phyloP scores from a whole-genome alignment of 192 early-diverging fungal genomes.

The Lobosporangium transversale region DNA sequence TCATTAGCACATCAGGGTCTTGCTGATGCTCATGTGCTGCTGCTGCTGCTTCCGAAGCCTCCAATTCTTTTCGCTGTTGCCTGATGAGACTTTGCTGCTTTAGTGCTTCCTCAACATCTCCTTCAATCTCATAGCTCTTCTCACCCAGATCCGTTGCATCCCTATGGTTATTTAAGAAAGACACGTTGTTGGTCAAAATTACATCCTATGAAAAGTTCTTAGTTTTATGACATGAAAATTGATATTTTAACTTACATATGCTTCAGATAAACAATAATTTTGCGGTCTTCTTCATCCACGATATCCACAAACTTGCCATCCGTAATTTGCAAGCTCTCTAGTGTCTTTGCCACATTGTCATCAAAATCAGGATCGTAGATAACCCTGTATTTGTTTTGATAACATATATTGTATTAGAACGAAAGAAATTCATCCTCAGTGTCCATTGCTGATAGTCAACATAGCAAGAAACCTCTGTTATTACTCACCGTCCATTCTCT shows the following conservation, averaged over 20 bases:
- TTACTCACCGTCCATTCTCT: constrained; percentile 60
- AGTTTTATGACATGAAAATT: too few relatives aligned
- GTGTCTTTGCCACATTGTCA: constrained; percentile 71
- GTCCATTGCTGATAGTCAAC: background rate
- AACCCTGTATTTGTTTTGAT: constrained; percentile 57
- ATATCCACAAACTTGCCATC: constrained; percentile 70
- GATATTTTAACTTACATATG: constrained; percentile 48
- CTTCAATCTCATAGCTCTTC: constrained; percentile 12
- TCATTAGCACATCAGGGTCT: constrained; percentile 23
- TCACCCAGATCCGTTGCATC: constrained; percentile 10
- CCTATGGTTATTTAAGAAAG: too few relatives aligned
- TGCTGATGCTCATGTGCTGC: constrained; percentile 24
- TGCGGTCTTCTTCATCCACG: constrained; percentile 65
- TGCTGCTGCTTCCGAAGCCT: constrained; percentile 4
- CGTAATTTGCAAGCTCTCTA: constrained; percentile 69
- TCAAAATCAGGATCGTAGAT: constrained; percentile 93
- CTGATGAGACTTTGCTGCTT: constrained; percentile 10
- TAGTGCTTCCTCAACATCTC: constrained; percentile 24
- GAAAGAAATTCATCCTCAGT: background rate
- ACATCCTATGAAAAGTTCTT: too few relatives aligned
- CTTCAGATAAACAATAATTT: constrained; percentile 41
- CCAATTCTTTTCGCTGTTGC: constrained; percentile 9
- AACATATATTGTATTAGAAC: background rate
- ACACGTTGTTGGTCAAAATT: too few relatives aligned
- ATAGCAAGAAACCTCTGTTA: background rate